Conservation (phyloP, 2,329 filamentous ascomycete species). For the Xylariaceae sp. region DNA sequence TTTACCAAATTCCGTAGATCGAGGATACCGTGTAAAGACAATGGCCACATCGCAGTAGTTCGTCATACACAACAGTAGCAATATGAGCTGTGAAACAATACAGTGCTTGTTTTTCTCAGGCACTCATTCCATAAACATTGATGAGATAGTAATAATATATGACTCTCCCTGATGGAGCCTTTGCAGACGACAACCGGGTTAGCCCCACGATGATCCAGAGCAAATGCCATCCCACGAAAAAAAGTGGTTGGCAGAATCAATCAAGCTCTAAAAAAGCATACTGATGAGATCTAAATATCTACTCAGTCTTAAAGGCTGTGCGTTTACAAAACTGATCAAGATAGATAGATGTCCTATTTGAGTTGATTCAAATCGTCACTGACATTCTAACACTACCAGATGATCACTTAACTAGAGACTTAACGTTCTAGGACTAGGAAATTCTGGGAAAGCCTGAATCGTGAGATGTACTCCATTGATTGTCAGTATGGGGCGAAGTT, state of each 20-base stretch:
- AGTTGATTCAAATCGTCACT: conserved; percentile 27
- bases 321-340: conserved; percentile 27
- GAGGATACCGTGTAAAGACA: conserved; percentile 32
- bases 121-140: background rate
- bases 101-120: background rate
- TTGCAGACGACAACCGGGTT: conserved; percentile 29
- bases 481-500: too few species aligned
- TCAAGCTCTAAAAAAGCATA: conserved; percentile 20
- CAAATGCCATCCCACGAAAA: conserved; percentile 32
- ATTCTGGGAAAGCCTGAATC: conserved; percentile 12
- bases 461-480: conserved; percentile 22
- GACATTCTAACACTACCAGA: conserved; percentile 13
- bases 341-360: conserved; percentile 33
- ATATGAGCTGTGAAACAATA: conserved; percentile 1
- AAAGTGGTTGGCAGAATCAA: conserved; percentile 30
- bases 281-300: conserved; percentile 29
- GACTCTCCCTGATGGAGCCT: conserved; percentile 16
- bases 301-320: conserved; percentile 32
- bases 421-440: conserved; percentile 1
- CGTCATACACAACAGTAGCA: conserved; percentile 15
- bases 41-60: conserved; percentile 16
- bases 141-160: conserved; percentile 16
- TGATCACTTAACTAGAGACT: conserved; percentile 9
- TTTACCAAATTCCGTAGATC: conserved; percentile 21
- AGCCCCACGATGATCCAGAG: conserved; percentile 33